These are phyloP conservation scores for Inga laurina DNA, from an alignment of 306 rosid genomes.

Conservation along the genomic window DNA sequence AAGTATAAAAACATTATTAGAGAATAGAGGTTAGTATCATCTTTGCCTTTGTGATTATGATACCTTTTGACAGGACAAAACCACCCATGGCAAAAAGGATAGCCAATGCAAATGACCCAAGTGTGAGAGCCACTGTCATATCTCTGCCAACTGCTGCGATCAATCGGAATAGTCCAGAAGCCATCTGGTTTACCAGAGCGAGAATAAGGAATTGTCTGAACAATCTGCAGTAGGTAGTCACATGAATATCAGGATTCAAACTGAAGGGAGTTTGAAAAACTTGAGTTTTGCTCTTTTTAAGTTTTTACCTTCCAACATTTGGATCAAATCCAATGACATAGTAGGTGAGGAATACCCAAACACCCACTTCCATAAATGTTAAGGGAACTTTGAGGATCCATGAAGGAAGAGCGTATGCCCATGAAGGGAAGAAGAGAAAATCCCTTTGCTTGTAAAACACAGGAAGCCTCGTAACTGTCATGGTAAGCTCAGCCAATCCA, in stretches of 20 bases:
- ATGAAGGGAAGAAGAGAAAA: slow-evolving; percentile 59
- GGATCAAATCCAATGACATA: slow-evolving; percentile 76
- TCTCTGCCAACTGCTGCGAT: slow-evolving; percentile 55
- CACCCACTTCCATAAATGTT: slow-evolving; percentile 49
- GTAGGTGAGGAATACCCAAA: slow-evolving; percentile 62
- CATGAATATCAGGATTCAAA: background rate
- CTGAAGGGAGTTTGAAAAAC: background rate
- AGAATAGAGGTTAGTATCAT: background rate
- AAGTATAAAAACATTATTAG: slow-evolving; percentile 15
- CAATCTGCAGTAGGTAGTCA: slow-evolving; percentile 37
- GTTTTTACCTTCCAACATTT: slow-evolving; percentile 49
- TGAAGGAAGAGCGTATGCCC: slow-evolving; percentile 63
- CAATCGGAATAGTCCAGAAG: slow-evolving; percentile 44
- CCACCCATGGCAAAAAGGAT: slow-evolving; percentile 50
- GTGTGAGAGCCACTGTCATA: slow-evolving; percentile 42
- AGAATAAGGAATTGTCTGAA: slow-evolving; percentile 55
- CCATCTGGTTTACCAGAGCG: slow-evolving; percentile 49
- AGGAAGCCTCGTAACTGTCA: slow-evolving; percentile 57
- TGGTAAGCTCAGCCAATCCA: slow-evolving; percentile 59
- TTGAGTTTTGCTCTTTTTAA: background rate
- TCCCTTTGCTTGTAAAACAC: slow-evolving; percentile 69
- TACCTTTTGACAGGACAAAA: slow-evolving; percentile 57
- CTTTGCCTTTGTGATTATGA: slow-evolving; percentile 17
- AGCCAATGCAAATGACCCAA: slow-evolving; percentile 37
- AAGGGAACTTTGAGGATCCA: slow-evolving; percentile 64